Base-by-base conservation (phyloP, 2,329 filamentous ascomycete species). In the Aspergillus novoparasiticus region DNA sequence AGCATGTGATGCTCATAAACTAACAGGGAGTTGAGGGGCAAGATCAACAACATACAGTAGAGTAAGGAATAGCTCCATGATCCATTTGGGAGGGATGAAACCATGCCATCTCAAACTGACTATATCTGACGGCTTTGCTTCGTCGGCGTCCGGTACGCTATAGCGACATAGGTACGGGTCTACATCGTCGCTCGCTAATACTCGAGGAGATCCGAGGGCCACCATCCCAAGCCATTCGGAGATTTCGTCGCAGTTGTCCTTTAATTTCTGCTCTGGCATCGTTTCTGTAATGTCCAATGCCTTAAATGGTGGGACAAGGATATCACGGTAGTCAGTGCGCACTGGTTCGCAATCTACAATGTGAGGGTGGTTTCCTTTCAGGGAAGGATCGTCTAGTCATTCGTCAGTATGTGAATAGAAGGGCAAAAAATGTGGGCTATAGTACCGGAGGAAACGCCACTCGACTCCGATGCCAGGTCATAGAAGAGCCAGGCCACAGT, bases 401-500 rank as follows among this genome's bases (percentile, higher is more conserved):
- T 16, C 32, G 26, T 68, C 39, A 67, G 54, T 28, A 26, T 28
- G 19, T 54, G 21, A 28, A 34, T 34, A 2, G 3, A 19, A n/a
- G 14, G 14, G 14, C 8, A 12, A 41, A 16, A 10, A 2, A 39
- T 16, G n/a, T 10, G 16, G 19, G 19, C 12, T 30, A 51, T 19
- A 48, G 51, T 79, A 88, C 85, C 78, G 79, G 81, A 68, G 71
- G 71, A 79, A 46, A 67, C 62, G 30, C 65, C 68, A 14, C 46
- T 67, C 5, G 69, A 54, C 11, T 60, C 71, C 34, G 57, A 56
- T 12, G 69, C 67, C 23, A 89, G 75, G 70, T 93, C 90, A 71
- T 85, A 89, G 70, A 95, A 94, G 0, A 98, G 80, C 93, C 94
- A 97, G 1, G 86, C 86, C 26, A 89, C 72, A 1, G 89, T 87